A percentile compares a stretch with the other conserved stretches of the same genome.
Evolutionary conservation across 2,329 filamentous ascomycete genomes (phyloP).

Genomic region (Neopestalotiopsis sp.): DNA sequence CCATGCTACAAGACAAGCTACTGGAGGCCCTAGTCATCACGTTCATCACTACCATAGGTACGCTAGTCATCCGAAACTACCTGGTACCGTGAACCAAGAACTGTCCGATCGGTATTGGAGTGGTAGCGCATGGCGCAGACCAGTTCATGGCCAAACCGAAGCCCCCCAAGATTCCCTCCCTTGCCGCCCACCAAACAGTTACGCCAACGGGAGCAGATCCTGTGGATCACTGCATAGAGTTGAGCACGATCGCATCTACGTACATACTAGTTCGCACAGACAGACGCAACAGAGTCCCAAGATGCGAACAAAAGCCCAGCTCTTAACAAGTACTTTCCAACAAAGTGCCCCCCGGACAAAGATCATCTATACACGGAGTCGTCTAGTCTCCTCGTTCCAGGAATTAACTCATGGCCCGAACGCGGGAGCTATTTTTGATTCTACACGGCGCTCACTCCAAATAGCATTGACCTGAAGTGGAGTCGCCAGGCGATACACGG

Average conservation of each 20-base stretch:
- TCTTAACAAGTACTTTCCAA: neutral
- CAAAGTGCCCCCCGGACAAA: neutral
- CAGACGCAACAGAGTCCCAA: neutral
- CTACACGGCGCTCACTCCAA: neutral
- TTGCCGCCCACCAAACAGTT: neutral
- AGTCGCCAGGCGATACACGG: neutral
- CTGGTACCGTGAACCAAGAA: neutral
- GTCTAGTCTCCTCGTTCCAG: neutral
- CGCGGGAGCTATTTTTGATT: constrained; percentile 8
- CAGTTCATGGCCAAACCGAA: neutral
- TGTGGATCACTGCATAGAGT: neutral
- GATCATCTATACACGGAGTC: neutral
- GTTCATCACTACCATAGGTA: neutral
- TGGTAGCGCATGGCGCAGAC: neutral
- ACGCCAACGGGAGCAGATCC: constrained; percentile 1
- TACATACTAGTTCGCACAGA: neutral
- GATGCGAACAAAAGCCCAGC: neutral
- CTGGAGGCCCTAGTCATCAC: neutral
- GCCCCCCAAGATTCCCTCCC: neutral
- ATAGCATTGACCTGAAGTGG: constrained; percentile 11
- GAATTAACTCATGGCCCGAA: neutral
- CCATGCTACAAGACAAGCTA: neutral
- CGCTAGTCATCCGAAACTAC: constrained; percentile 12
- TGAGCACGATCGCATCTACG: too few species aligned
- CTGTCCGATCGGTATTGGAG: neutral